Base-by-base conservation (phyloP, 352 stramenopile genomes). In the Globisporangium emineosum region DNA sequence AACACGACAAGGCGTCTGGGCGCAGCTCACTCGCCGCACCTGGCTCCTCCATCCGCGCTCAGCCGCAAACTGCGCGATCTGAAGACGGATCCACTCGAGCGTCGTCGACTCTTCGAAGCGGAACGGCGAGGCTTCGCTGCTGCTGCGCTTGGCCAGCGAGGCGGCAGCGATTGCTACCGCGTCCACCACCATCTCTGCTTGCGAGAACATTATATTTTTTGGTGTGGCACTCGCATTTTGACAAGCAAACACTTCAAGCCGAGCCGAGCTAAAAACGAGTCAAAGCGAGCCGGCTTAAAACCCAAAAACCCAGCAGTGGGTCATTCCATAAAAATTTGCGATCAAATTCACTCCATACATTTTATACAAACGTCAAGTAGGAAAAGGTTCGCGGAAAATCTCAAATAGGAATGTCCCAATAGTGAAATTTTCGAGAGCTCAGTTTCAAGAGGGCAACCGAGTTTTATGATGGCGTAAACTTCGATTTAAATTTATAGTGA, bases 11-110 rank as follows among this genome's bases (percentile, higher is more conserved):
- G 8, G 17, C 29, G 32, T 30, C 6, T 2, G 33, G 17, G 23
- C 10, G 3, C 49, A 12, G n/a, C n/a, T n/a, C n/a, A n/a, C n/a
- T n/a, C n/a, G 6, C 6, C 33, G n/a, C 27, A 62, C 56, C 55
- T 61, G 27, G 42, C 76, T 73, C 81, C 45, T 77, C 79, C 79
- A 89, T 33, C 79, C 77, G 25, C 79, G 76, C 54, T 85, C 78
- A 5, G 86, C 75, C 13, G 77, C 72, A 70, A 85, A 84, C 27
- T 74, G 62, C 10, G 68, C 76, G 55, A 86, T 75, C 23, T 75
- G 75, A 30, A 72, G 70, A 10, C 81, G 79, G 54, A 89, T 69
- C 37, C 64, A 66, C 60, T 89, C 81, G 5, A 90, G 60, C 51
- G 79, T 89, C 70, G 59, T 51, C 15, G 47, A 72, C 27, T 68